These are phyloP conservation scores for Cucurbita argyrosperma DNA, from an alignment of 306 rosid genomes.

Conservation along the genomic window DNA sequence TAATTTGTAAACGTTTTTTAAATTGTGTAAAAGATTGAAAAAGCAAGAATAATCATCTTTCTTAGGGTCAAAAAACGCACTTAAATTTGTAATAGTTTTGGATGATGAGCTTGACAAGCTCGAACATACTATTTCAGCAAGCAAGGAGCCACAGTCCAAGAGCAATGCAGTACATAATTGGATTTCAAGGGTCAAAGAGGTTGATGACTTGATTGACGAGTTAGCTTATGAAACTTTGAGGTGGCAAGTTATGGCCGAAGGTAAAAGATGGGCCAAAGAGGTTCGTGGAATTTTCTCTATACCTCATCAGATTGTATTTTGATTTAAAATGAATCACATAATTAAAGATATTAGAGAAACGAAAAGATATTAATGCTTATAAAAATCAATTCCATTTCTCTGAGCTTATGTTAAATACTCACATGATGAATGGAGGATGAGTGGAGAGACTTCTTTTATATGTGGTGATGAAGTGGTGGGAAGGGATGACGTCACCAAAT, in stretches of 20 bases:
- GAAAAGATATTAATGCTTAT: neutral
- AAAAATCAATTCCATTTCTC: neutral
- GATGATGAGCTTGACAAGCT: neutral
- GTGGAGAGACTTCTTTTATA: neutral
- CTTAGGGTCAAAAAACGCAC: too few species aligned
- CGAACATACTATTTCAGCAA: neutral
- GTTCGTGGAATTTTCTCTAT: neutral
- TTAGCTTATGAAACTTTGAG: neutral
- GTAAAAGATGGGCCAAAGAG: neutral
- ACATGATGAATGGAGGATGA: neutral
- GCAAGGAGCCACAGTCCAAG: neutral
- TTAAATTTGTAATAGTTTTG: neutral
- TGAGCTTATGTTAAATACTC: neutral
- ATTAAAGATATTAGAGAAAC: neutral
- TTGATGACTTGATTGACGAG: slow-evolving; percentile 10
- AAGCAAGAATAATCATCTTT: too few species aligned
- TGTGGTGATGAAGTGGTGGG: neutral
- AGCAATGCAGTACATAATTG: neutral
- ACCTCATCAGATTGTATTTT: neutral
- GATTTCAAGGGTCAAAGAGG: slow-evolving; percentile 10
- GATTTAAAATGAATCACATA: neutral
- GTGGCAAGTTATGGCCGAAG: neutral
- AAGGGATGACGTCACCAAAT: neutral
- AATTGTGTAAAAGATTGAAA: too few species aligned
- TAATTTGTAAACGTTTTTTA: too few species aligned